phyloP scores from a whole-genome alignment of 2,329 filamentous ascomycete genomes.

The Nigrospora oryzae region DNA sequence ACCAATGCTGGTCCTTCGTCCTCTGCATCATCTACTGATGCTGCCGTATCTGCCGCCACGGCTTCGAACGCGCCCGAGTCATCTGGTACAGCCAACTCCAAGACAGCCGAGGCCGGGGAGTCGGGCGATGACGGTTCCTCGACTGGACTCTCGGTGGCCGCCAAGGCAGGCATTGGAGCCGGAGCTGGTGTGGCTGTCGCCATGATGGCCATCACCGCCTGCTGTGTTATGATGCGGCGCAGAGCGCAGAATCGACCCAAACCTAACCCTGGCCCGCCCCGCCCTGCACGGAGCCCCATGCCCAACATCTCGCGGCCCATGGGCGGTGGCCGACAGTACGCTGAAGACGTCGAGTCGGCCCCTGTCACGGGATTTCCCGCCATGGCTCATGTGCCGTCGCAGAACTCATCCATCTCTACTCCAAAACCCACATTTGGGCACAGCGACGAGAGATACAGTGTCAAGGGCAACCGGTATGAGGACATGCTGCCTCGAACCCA shows the following conservation, averaged over 20 bases:
- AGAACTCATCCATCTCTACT: background rate
- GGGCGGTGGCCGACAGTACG: slow-evolving; percentile 3
- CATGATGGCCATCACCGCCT: slow-evolving; percentile 2
- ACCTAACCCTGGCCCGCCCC: background rate
- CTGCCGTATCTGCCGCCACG: background rate
- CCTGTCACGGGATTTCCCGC: background rate
- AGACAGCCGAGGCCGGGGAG: no score
- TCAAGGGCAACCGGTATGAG: slow-evolving; percentile 4
- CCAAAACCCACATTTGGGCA: background rate
- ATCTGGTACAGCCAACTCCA: background rate
- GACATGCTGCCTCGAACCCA: slow-evolving; percentile 6
- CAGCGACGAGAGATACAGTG: background rate
- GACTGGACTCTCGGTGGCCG: slow-evolving; percentile 1
- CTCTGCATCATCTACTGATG: background rate
- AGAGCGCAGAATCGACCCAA: background rate
- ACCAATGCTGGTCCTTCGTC: background rate
- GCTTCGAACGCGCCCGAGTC: background rate
- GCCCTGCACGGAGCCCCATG: slow-evolving; percentile 3
- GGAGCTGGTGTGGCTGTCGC: slow-evolving; percentile 4
- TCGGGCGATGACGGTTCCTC: background rate
- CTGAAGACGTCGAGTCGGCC: slow-evolving; percentile 1
- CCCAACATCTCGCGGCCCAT: slow-evolving; percentile 5
- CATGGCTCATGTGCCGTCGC: background rate
- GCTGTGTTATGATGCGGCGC: slow-evolving; percentile 2
- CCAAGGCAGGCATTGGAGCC: slow-evolving; percentile 6